Evolutionary conservation across 2,329 filamentous ascomycete species (phyloP), one percentile per base, ranked within the genome.

Genomic region (Neoascochyta sp.): DNA sequence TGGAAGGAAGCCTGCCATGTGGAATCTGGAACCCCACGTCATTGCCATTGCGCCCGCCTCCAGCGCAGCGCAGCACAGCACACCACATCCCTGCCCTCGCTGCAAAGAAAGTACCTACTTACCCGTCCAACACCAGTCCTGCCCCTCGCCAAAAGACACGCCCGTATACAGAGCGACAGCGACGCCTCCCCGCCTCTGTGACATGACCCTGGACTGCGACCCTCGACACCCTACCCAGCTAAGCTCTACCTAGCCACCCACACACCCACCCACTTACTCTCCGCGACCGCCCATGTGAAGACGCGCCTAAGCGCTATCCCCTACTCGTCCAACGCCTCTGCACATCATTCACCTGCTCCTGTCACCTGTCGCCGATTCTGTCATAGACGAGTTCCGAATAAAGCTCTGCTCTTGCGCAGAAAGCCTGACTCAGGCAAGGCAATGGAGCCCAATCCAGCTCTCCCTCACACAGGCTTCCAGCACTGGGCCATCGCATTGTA

Each of bases 401-500:
- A 52, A 32, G 30, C 59, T 14, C 38, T 57, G 31, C 39, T 43
- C 18, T 26, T 51, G 18, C 42, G 50, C 32, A 44, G 52, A 19
- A 51, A 46, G 24, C 39, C 54, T 12, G 39, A 43, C 26, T 45
- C 45, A 34, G 43, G 40, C 5, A 45, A 53, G 27, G 42, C 47
- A n/a, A 52, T 49, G 45, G 38, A 47, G 23, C 41, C 38, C n/a
- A 39, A 43, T 7, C 39, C 43, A 27, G 46, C 19, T 42, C 36
- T 22, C 36, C 30, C 35, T n/a, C 22, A 38, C 23, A n/a, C 41
- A 7, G 44, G 52, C 25, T 64, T 66, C 34, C 54, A 57, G 35
- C 48, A 62, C 33, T 66, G 63, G 63, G 60, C 57, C 25, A 45
- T 65, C 14, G 62, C 63, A 32, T 66, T 66, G 62, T 65, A 50